Percentiles rank a stretch among this genome's conserved stretches.
Conservation (phyloP, 2,329 filamentous ascomycete genomes). For the Cadophora luteo-olivacea region DNA sequence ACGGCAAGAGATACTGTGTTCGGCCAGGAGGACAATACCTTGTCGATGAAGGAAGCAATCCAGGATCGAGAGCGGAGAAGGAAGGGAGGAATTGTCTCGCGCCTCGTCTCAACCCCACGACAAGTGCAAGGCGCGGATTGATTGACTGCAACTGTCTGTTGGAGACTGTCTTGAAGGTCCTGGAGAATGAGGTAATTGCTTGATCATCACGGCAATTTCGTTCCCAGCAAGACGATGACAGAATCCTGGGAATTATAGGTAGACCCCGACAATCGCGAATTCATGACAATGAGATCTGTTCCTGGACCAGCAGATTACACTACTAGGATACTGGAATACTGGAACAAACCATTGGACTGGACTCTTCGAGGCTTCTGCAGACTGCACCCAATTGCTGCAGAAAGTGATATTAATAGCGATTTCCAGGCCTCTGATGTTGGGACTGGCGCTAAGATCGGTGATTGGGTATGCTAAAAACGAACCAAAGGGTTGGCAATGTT, state of each 20-base stretch:
- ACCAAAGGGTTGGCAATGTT: background rate
- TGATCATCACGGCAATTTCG: background rate
- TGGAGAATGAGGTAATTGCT: background rate
- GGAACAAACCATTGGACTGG: background rate
- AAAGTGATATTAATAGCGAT: constrained; percentile 7
- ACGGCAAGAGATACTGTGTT: constrained; percentile 17
- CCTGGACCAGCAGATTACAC: background rate
- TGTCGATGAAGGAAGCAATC: constrained; percentile 6
- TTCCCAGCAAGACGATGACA: background rate
- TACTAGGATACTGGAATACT: background rate
- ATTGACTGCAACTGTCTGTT: background rate
- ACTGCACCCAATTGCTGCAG: background rate
- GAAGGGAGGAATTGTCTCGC: constrained; percentile 5
- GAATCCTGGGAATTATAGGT: background rate
- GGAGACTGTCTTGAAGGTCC: background rate
- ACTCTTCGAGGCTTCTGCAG: background rate
- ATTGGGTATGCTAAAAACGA: constrained; percentile 11
- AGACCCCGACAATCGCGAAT: background rate
- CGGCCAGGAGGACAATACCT: background rate
- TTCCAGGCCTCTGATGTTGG: constrained; percentile 7
- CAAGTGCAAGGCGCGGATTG: constrained; percentile 10
- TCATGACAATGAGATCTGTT: background rate
- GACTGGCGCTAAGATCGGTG: constrained; percentile 9
- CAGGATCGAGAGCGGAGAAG: constrained; percentile 2
- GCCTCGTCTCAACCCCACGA: constrained; percentile 16